Percentiles rank a stretch among this genome's conserved stretches.
phyloP scores from a whole-genome alignment of 108 stramenopile genomes.

The Fragilaria radians region DNA sequence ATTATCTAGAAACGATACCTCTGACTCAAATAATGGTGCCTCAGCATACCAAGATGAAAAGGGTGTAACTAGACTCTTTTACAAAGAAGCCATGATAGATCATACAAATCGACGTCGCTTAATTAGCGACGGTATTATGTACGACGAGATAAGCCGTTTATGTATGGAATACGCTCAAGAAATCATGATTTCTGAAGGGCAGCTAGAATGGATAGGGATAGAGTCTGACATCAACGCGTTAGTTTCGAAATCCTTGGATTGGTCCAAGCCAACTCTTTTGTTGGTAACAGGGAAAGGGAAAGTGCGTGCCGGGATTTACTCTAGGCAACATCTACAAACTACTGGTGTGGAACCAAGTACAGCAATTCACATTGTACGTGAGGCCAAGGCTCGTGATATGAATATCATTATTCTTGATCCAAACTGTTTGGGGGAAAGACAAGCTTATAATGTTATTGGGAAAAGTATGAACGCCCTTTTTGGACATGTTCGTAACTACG shows the following conservation, averaged over 20 bases:
- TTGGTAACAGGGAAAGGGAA: conserved; percentile 72
- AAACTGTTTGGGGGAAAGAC: conserved; percentile 58
- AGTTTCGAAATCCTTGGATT: conserved; percentile 6
- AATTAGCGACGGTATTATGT: conserved; percentile 68
- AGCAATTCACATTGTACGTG: conserved; percentile 49
- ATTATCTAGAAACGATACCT: not conserved
- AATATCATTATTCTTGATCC: conserved; percentile 67
- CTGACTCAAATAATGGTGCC: not conserved
- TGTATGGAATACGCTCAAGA: conserved; percentile 67
- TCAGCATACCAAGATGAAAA: conserved; percentile 1
- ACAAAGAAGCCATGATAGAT: conserved; percentile 41
- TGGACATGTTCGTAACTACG: conserved; percentile 12
- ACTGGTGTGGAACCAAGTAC: conserved; percentile 66
- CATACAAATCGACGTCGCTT: conserved; percentile 48
- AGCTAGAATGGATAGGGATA: conserved; percentile 59
- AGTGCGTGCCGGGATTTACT: conserved; percentile 70
- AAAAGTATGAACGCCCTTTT: conserved; percentile 42
- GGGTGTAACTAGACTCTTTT: conserved; percentile 44
- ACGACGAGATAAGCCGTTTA: conserved; percentile 50
- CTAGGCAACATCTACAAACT: conserved; percentile 50
- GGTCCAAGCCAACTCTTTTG: conserved; percentile 33
- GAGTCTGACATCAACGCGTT: conserved; percentile 6
- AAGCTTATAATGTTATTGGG: conserved; percentile 54
- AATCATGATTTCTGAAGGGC: conserved; percentile 46
- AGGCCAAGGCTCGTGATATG: conserved; percentile 53